These are phyloP conservation scores for Quercus mongolica DNA, from an alignment of 306 rosid genomes.

Conservation along the genomic window DNA sequence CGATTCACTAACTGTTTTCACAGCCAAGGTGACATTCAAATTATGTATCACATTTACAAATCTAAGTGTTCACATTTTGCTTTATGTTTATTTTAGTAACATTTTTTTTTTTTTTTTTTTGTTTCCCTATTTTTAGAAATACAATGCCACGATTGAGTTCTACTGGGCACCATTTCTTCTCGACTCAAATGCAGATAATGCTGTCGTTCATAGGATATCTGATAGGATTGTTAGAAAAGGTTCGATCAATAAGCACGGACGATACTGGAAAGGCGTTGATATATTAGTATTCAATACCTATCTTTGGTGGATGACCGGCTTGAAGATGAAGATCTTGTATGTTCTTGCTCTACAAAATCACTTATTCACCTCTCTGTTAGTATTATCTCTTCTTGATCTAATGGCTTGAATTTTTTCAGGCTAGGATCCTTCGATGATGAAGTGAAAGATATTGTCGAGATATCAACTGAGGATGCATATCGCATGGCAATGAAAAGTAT, in stretches of 20 bases:
- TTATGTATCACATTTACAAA: neutral
- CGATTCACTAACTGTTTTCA: conserved; percentile 84
- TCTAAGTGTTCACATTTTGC: neutral
- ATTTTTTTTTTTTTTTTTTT: neutral
- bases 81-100: neutral
- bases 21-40: conserved; percentile 57
- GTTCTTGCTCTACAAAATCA: neutral
- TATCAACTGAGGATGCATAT: conserved; percentile 83
- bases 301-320: conserved; percentile 98
- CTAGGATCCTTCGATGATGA: conserved; percentile 83
- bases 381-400: neutral
- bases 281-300: conserved; percentile 84
- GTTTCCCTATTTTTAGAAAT: conserved; percentile 39
- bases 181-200: conserved; percentile 81
- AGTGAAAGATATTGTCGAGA: conserved; percentile 60
- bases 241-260: conserved; percentile 83
- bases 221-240: conserved; percentile 88
- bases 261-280: conserved; percentile 83
- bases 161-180: conserved; percentile 98
- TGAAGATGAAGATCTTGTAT: conserved; percentile 78
- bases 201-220: conserved; percentile 65
- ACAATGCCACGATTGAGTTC: conserved; percentile 95
- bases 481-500: conserved; percentile 92
- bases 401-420: conserved; percentile 33
- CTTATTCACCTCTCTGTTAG: neutral